These are phyloP conservation scores for Chrysanthemum lavandulifolium DNA, from an alignment of 129 eudicot genomes.

Conservation along the genomic window DNA sequence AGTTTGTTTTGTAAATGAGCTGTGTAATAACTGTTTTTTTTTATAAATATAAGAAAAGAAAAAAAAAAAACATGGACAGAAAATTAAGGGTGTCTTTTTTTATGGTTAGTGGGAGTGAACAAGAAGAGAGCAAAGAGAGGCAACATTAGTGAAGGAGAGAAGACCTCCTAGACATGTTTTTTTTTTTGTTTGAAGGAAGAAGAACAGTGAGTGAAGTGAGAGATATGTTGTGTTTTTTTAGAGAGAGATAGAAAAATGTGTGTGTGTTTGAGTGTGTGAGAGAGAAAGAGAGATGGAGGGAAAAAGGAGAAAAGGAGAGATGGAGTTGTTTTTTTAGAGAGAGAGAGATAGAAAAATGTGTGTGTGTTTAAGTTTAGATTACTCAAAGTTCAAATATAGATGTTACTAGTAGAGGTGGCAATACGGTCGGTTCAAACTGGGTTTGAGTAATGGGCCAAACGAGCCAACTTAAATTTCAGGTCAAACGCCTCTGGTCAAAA, in stretches of 20 bases:
- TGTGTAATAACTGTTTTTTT: slow-evolving; percentile 13
- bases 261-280: neutral
- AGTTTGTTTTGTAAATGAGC: slow-evolving; percentile 21
- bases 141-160: slow-evolving; percentile 21
- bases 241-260: slow-evolving; percentile 24
- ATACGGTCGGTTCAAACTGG: no score
- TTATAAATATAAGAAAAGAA: slow-evolving; percentile 11
- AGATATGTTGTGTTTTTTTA: neutral
- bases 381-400: no score
- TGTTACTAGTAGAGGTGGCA: no score
- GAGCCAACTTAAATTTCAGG: no score
- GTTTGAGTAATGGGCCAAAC: no score
- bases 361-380: no score
- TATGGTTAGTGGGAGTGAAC: slow-evolving; percentile 27
- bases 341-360: no score
- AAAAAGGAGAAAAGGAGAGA: neutral
- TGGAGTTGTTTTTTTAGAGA: slow-evolving; percentile 1
- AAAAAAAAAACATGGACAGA: neutral
- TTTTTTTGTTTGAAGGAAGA: neutral
- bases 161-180: slow-evolving; percentile 31
- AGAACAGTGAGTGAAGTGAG: neutral
- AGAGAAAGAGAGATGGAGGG: slow-evolving; percentile 25
- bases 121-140: slow-evolving; percentile 28
- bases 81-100: slow-evolving; percentile 36
- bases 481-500: no score